Evolutionary conservation across 192 early-diverging fungal genomes (phyloP).

Genomic region (Paraglomus brasilianum): DNA sequence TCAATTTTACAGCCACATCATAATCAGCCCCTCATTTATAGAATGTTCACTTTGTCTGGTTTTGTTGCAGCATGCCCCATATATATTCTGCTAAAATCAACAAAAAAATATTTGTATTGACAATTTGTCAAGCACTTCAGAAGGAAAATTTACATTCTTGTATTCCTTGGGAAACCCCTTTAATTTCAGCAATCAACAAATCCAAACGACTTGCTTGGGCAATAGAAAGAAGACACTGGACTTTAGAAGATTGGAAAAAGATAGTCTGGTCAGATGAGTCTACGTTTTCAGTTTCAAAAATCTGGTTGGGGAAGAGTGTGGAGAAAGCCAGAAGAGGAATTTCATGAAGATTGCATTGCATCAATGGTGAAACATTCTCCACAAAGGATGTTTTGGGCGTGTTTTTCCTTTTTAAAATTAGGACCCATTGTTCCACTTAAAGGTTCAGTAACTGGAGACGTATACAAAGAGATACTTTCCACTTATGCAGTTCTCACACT

Average conservation of each 20-base stretch:
- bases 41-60: too few relatives aligned
- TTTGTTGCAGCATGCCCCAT: too few relatives aligned
- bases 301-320: background rate
- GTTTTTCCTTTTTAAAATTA: background rate
- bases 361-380: background rate
- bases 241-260: background rate
- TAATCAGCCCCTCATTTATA: too few relatives aligned
- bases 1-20: too few relatives aligned
- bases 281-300: constrained; percentile 2
- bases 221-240: background rate
- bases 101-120: background rate
- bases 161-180: background rate
- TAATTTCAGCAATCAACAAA: background rate
- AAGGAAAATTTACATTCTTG: background rate
- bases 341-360: background rate
- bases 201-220: background rate
- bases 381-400: constrained; percentile 2
- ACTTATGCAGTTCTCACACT: background rate
- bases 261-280: background rate
- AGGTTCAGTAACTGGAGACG: background rate
- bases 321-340: background rate
- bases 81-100: too few relatives aligned
- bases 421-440: background rate
- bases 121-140: background rate
- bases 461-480: background rate